A percentile compares a stretch with the other conserved stretches of the same genome.
Evolutionary conservation across 768 basidiomycete species (phyloP).

Genomic region (Tephrocybe sp.): DNA sequence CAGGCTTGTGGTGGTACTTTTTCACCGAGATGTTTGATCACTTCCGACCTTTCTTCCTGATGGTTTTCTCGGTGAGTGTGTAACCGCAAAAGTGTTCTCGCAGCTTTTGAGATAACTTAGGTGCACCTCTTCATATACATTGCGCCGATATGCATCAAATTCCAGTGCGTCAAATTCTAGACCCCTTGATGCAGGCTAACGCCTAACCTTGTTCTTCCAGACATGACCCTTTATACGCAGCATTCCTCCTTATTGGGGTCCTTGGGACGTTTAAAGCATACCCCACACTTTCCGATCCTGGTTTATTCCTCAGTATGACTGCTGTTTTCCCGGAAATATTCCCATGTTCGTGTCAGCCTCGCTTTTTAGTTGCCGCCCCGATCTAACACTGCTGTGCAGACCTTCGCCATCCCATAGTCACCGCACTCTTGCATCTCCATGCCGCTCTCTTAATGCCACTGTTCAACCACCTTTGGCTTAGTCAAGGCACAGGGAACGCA

Average conservation of each 20-base stretch:
- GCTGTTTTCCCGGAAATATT: conserved; percentile 81
- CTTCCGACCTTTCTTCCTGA: conserved; percentile 92
- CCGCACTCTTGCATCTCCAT: conserved; percentile 78
- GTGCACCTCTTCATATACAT: conserved; percentile 83
- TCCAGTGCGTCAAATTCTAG: conserved; percentile 51
- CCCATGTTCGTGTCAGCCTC: conserved; percentile 56
- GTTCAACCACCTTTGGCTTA: conserved; percentile 90
- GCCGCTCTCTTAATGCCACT: conserved; percentile 84
- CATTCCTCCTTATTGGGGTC: conserved; percentile 72
- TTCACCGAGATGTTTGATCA: conserved; percentile 99
- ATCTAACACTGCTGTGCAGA: conserved; percentile 42
- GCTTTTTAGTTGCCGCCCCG: not conserved
- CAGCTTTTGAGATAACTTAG: conserved; percentile 29
- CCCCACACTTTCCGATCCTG: conserved; percentile 86
- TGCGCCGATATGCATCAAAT: conserved; percentile 82
- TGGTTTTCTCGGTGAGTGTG: conserved; percentile 80
- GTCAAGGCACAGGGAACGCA: conserved; percentile 90
- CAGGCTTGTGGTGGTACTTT: conserved; percentile 98
- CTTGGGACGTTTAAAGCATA: conserved; percentile 89
- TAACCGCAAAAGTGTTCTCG: not conserved
- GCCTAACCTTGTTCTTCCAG: conserved; percentile 33
- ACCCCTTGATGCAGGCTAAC: not conserved
- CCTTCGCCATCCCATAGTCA: conserved; percentile 82
- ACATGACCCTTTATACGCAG: conserved; percentile 81
- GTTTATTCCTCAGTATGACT: conserved; percentile 80